Evolutionary conservation across 2,329 filamentous ascomycete species (phyloP).

Genomic region (Amylocarpus encephaloides): DNA sequence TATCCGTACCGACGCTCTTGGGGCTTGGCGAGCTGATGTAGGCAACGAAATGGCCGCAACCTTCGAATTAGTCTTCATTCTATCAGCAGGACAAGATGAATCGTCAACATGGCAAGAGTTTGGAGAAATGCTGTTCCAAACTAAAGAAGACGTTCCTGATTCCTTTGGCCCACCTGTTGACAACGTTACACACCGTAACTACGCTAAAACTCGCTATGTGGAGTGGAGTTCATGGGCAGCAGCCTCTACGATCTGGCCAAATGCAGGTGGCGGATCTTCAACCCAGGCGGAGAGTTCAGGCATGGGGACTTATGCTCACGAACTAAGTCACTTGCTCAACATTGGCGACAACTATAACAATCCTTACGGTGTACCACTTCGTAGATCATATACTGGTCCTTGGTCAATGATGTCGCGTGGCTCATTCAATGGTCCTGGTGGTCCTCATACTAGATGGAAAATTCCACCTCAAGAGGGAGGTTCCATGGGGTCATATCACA

Average conservation of each 20-base stretch:
- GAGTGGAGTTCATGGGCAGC: slow-evolving; percentile 15
- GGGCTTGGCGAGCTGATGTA: slow-evolving; percentile 11
- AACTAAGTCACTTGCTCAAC: slow-evolving; percentile 12
- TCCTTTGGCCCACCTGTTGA: slow-evolving; percentile 10
- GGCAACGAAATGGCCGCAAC: slow-evolving; percentile 7
- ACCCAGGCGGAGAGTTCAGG: slow-evolving; percentile 10
- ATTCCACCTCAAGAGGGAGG: slow-evolving; percentile 13
- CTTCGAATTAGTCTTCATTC: slow-evolving; percentile 13
- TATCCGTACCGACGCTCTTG: slow-evolving; percentile 10
- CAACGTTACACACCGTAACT: slow-evolving; percentile 8
- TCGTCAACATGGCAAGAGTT: slow-evolving; percentile 16
- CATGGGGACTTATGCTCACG: slow-evolving; percentile 14
- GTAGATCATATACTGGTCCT: slow-evolving; percentile 10
- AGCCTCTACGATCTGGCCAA: slow-evolving; percentile 11
- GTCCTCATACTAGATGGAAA: slow-evolving; percentile 17
- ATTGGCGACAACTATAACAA: slow-evolving; percentile 18
- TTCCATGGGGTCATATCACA: slow-evolving; percentile 14
- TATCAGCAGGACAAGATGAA: slow-evolving; percentile 14
- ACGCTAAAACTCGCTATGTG: slow-evolving; percentile 13
- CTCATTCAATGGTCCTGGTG: slow-evolving; percentile 15
- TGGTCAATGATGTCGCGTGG: slow-evolving; percentile 16
- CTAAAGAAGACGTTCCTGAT: slow-evolving; percentile 12
- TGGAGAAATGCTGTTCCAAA: slow-evolving; percentile 17
- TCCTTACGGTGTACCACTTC: slow-evolving; percentile 8
- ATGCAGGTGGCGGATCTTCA: slow-evolving; percentile 4